A percentile compares a stretch with the other conserved stretches of the same genome.
Conservation (phyloP, 2,329 filamentous ascomycete species). For the Pleomassaria siparia region DNA sequence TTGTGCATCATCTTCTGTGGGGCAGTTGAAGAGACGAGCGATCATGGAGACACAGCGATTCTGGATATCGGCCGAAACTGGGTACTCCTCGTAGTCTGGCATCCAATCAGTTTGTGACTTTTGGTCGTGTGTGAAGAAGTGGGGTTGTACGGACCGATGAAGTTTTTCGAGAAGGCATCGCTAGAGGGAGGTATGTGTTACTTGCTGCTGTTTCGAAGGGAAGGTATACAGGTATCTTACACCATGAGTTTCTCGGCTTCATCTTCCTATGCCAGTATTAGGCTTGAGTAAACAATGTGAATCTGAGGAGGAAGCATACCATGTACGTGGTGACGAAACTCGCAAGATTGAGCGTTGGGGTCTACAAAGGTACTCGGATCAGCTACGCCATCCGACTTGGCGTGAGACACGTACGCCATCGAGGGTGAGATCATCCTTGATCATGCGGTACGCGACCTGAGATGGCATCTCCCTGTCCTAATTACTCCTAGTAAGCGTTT, state of each 20-base stretch:
- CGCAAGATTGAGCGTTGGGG: slow-evolving; percentile 64
- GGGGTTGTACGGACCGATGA: slow-evolving; percentile 49
- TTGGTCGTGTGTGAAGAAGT: slow-evolving; percentile 10
- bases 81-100: slow-evolving; percentile 51
- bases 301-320: slow-evolving; percentile 60
- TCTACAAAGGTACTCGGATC: slow-evolving; percentile 16
- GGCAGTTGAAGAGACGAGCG: slow-evolving; percentile 77
- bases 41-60: slow-evolving; percentile 71
- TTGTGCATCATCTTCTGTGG: slow-evolving; percentile 57
- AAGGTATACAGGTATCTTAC: slow-evolving; percentile 57
- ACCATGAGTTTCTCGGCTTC: slow-evolving; percentile 96
- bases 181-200: slow-evolving; percentile 15
- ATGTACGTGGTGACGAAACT: slow-evolving; percentile 97
- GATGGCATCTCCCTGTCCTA: slow-evolving; percentile 73
- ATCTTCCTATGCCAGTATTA: slow-evolving; percentile 64
- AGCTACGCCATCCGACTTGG: neutral
- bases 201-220: neutral
- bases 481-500: neutral
- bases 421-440: slow-evolving; percentile 82
- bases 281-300: slow-evolving; percentile 9
- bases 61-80: slow-evolving; percentile 61
- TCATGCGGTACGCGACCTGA: slow-evolving; percentile 94
- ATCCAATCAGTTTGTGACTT: neutral
- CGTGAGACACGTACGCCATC: slow-evolving; percentile 68
- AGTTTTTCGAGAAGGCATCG: slow-evolving; percentile 91